phyloP scores from a whole-genome alignment of 139 green algal species.

The Chlorella vulgaris region DNA sequence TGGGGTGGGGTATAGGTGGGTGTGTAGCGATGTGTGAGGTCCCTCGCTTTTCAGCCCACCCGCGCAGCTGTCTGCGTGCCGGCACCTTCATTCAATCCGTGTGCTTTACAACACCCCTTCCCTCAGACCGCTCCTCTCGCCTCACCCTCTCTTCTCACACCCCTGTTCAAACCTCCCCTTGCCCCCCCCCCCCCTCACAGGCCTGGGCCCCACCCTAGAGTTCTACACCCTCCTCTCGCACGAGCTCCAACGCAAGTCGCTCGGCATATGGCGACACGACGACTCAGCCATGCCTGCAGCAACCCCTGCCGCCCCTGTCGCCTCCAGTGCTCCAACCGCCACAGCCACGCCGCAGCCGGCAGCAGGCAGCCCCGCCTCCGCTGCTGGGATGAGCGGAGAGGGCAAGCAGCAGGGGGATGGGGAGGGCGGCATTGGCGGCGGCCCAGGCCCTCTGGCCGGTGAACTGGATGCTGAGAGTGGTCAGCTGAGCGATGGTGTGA shows the following conservation, averaged over 20 bases:
- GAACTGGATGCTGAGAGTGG: constrained; percentile 1
- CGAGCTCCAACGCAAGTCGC: constrained; percentile 80
- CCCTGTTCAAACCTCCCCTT: too few species aligned
- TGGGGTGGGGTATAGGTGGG: neutral
- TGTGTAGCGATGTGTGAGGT: neutral
- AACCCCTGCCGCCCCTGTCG: neutral
- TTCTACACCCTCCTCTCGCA: constrained; percentile 97
- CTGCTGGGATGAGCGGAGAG: too few species aligned
- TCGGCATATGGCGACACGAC: constrained; percentile 90
- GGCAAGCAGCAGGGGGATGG: too few species aligned
- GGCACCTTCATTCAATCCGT: too few species aligned
- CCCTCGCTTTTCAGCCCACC: too few species aligned
- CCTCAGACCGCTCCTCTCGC: too few species aligned
- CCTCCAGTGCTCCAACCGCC: too few species aligned
- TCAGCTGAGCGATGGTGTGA: neutral
- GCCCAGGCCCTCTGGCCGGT: constrained; percentile 20
- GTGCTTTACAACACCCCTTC: too few species aligned
- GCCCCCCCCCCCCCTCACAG: constrained; percentile 29
- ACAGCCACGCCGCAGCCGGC: too few species aligned
- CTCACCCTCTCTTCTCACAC: too few species aligned
- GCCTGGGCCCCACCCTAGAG: constrained; percentile 96
- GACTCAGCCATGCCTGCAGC: neutral
- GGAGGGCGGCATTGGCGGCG: neutral
- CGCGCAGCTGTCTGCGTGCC: too few species aligned
- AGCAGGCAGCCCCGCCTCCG: too few species aligned